A percentile compares a stretch with the other conserved stretches of the same genome.
Conservation (phyloP, 768 basidiomycete species). For the Boletales sp. region DNA sequence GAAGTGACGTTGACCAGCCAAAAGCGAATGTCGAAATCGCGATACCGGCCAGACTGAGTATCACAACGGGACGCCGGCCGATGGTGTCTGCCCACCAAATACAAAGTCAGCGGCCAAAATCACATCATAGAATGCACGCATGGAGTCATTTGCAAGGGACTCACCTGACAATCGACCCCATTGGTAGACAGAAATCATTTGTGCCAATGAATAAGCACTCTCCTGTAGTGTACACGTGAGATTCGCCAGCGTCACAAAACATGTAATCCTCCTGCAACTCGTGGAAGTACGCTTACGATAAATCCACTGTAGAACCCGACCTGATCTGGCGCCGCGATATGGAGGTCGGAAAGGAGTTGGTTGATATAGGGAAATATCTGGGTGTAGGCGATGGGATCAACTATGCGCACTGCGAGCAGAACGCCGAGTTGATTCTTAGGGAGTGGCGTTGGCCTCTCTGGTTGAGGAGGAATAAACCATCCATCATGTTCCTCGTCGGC, state of each 20-base stretch:
- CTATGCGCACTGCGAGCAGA: conserved; percentile 43
- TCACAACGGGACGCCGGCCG: conserved; percentile 59
- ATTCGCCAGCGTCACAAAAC: background rate
- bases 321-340: conserved; percentile 50
- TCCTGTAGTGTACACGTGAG: conserved; percentile 37
- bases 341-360: conserved; percentile 52
- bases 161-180: conserved; percentile 57
- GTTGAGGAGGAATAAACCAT: background rate
- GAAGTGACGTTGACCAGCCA: conserved; percentile 11
- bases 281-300: conserved; percentile 35
- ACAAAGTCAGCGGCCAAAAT: background rate
- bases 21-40: conserved; percentile 3
- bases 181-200: conserved; percentile 56
- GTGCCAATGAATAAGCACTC: conserved; percentile 57
- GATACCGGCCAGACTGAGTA: conserved; percentile 1
- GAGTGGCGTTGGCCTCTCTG: conserved; percentile 21
- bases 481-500: conserved; percentile 3
- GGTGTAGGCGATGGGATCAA: conserved; percentile 58
- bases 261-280: no score
- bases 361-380: conserved; percentile 69
- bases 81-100: conserved; percentile 40
- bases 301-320: conserved; percentile 68
- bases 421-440: conserved; percentile 44
- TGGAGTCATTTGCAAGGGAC: no score
- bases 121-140: no score